Evolutionary conservation across 306 rosid species (phyloP), one percentile per base, ranked within the genome.

Genomic region (Alnus glutinosa): DNA sequence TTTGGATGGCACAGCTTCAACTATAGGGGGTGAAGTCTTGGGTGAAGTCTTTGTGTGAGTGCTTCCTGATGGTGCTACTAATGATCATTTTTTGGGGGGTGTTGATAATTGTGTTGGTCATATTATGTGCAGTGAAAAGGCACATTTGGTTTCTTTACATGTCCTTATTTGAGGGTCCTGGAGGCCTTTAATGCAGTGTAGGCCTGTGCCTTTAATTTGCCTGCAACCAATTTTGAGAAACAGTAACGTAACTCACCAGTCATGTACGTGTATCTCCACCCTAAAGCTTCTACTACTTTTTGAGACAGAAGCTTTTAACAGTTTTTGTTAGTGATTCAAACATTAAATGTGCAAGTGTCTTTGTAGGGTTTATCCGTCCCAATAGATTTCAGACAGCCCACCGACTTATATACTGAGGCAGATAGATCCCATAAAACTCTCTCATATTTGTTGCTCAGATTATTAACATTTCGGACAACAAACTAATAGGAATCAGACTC

Each of bases 111-210:
- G 44, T 13, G 3, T 4, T 67, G 23, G 5, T 42, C 70, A 12
- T 14, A 1, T 32, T 34, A 13, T 55, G 36, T 46, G 59, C 81
- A 84, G 82, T 68, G 67, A 84, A 84, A 42, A 67, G 77, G 74
- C 57, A 32, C 8, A 73, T 36, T 55, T 52, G 68, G 54, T 74
- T 52, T 28, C 54, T 47, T 47, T 52, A 28, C 23, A 39, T 39
- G 55, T 50, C 79, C 63, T 59, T 30, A 70, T 61, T 47, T 39
- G 63, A 64, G 48, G 70, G 70, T 64, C 70, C 13, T 64, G 4
- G 7, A 36, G 47, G 48, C 46, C 71, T 15, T 64, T 64, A 36
- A 6, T 64, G 70, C 14, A 64, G 7, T 23, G 28, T 0, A 23
- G 28, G 28, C 28, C 28, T 7, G 71, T 37, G 71, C 71, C 37